Evolutionary conservation across 495 filamentous ascomycete genomes (phyloP).

Genomic region (Echria macrotheca): DNA sequence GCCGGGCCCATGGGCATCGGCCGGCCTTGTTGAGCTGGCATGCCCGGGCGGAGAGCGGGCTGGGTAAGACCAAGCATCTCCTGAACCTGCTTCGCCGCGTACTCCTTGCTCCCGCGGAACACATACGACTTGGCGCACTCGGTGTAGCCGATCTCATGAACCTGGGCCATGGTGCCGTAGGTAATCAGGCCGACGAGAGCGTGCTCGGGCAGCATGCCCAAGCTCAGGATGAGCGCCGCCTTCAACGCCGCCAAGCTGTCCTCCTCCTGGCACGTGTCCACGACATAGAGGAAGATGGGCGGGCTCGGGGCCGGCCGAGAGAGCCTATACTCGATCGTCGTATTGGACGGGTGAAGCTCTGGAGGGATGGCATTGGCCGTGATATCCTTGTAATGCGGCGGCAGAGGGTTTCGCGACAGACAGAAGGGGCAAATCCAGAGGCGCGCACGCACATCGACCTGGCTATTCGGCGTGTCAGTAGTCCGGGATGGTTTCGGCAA

Average conservation of each 20-base stretch:
- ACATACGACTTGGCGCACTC: conserved; percentile 99
- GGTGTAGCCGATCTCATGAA: conserved; percentile 96
- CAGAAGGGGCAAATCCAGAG: conserved; percentile 99
- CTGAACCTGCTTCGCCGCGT: conserved; percentile 91
- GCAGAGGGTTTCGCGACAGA: conserved; percentile 87
- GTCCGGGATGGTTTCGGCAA: neutral
- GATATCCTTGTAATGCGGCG: conserved; percentile 99
- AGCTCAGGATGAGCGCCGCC: conserved; percentile 94
- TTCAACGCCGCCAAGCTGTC: conserved; percentile 94
- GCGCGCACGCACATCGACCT: conserved; percentile 88
- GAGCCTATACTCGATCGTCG: conserved; percentile 95
- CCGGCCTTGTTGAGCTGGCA: conserved; percentile 74
- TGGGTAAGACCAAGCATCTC: conserved; percentile 89
- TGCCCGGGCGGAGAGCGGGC: conserved; percentile 66
- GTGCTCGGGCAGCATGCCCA: conserved; percentile 88
- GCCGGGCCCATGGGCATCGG: conserved; percentile 72
- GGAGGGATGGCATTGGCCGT: conserved; percentile 89
- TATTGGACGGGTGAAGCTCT: conserved; percentile 88
- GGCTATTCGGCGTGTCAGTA: no score
- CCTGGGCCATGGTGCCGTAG: conserved; percentile 97
- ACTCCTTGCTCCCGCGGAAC: conserved; percentile 97
- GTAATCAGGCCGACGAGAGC: conserved; percentile 94
- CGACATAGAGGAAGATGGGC: conserved; percentile 95
- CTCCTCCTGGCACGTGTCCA: conserved; percentile 98
- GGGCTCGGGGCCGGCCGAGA: conserved; percentile 88